These are phyloP conservation scores for Emydomyces testavorans DNA, from an alignment of 2,329 filamentous ascomycete genomes.

Conservation along the genomic window DNA sequence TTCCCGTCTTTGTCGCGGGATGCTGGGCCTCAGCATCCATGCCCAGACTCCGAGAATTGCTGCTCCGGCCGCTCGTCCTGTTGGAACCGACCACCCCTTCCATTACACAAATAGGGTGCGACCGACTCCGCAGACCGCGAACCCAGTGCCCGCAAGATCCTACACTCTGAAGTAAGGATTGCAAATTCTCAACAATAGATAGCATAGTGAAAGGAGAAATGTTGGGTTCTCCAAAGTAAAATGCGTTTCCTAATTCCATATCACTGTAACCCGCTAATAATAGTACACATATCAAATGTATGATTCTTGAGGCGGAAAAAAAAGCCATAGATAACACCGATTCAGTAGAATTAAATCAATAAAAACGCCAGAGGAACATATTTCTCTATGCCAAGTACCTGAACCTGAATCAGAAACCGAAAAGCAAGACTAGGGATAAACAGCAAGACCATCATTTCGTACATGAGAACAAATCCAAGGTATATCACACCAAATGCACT, in stretches of 20 bases:
- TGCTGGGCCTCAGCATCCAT: too few relatives aligned
- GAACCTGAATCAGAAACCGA: background rate
- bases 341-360: background rate
- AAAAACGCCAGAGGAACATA: background rate
- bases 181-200: background rate
- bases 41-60: too few relatives aligned
- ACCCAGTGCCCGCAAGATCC: too few relatives aligned
- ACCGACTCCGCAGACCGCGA: too few relatives aligned
- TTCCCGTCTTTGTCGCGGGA: too few relatives aligned
- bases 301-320: too few relatives aligned
- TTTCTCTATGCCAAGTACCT: background rate
- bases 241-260: background rate
- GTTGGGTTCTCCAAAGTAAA: background rate
- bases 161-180: too few relatives aligned
- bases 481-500: background rate
- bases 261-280: background rate
- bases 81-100: too few relatives aligned
- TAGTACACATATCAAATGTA: conserved; percentile 1
- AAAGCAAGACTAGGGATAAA: background rate
- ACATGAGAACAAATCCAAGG: background rate
- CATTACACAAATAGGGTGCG: too few relatives aligned
- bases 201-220: background rate
- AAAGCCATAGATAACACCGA: background rate
- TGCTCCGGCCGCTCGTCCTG: too few relatives aligned
- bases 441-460: background rate